Evolutionary conservation across 768 basidiomycete species (phyloP).

Genomic region (Boletus vermiculosoides): DNA sequence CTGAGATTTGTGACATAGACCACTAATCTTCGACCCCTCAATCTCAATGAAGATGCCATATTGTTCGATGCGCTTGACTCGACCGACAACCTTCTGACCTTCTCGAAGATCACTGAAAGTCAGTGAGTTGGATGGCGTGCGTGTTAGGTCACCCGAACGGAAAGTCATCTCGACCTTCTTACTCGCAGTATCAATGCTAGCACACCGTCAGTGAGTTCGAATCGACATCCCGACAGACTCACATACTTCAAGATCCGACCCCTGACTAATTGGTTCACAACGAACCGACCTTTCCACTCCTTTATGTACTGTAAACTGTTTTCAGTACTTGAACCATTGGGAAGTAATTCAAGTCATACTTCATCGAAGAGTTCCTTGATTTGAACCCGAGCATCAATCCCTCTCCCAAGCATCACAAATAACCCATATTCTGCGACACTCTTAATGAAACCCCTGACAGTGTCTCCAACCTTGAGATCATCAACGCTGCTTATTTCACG

Average conservation of each 20-base stretch:
- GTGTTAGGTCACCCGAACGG: constrained; percentile 58
- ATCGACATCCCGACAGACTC: not conserved
- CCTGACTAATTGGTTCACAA: constrained; percentile 77
- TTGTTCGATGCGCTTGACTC: constrained; percentile 77
- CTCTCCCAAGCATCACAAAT: constrained; percentile 81
- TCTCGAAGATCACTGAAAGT: constrained; percentile 58
- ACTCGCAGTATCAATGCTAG: constrained; percentile 65
- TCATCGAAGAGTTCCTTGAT: constrained; percentile 94
- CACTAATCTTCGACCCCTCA: constrained; percentile 78
- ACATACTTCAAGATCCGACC: constrained; percentile 80
- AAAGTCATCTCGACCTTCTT: constrained; percentile 93
- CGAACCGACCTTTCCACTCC: constrained; percentile 88
- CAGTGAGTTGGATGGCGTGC: constrained; percentile 36
- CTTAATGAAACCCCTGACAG: constrained; percentile 88
- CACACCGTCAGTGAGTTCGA: constrained; percentile 7
- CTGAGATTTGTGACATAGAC: constrained; percentile 94
- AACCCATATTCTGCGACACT: constrained; percentile 83
- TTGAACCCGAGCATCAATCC: constrained; percentile 88
- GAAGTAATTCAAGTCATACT: constrained; percentile 30
- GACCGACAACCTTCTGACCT: constrained; percentile 79
- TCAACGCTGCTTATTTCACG: constrained; percentile 60
- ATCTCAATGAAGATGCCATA: constrained; percentile 95
- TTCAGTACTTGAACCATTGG: constrained; percentile 5
- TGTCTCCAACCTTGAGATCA: constrained; percentile 69
- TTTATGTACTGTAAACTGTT: constrained; percentile 70